Conservation (phyloP, 306 rosid genomes). For the Inga oerstediana region DNA sequence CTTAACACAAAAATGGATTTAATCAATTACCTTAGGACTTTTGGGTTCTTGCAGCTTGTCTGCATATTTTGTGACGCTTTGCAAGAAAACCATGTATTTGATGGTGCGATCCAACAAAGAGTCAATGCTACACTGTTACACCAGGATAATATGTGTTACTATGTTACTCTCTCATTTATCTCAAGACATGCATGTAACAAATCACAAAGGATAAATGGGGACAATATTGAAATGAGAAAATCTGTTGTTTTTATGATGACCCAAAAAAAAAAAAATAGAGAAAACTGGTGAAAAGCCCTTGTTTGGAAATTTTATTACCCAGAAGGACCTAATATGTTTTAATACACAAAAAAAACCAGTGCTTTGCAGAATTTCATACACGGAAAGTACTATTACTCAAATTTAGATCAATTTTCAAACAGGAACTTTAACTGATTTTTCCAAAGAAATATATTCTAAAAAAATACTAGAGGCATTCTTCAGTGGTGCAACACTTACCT, state of each 20-base stretch:
- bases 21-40: slow-evolving; percentile 65
- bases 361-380: no score
- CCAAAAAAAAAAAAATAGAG: no score
- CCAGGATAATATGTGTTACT: slow-evolving; percentile 34
- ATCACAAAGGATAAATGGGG: neutral
- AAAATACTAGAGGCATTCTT: neutral
- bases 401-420: no score
- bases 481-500: slow-evolving; percentile 49
- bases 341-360: no score
- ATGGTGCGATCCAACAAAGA: slow-evolving; percentile 78
- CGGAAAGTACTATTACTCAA: no score
- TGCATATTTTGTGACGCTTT: slow-evolving; percentile 59
- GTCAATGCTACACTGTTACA: slow-evolving; percentile 93
- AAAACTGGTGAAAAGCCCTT: no score
- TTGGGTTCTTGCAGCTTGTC: slow-evolving; percentile 68
- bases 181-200: neutral
- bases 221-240: neutral
- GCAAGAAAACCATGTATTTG: slow-evolving; percentile 85
- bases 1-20: slow-evolving; percentile 6
- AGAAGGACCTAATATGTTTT: no score
- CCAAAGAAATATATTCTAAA: neutral
- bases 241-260: neutral
- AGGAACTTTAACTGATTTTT: no score
- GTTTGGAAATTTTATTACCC: no score
- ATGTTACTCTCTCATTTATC: neutral